Evolutionary conservation across 2,329 filamentous ascomycete genomes (phyloP), one percentile per base, ranked within the genome.

Genomic region (Aspergillus ochraceus): DNA sequence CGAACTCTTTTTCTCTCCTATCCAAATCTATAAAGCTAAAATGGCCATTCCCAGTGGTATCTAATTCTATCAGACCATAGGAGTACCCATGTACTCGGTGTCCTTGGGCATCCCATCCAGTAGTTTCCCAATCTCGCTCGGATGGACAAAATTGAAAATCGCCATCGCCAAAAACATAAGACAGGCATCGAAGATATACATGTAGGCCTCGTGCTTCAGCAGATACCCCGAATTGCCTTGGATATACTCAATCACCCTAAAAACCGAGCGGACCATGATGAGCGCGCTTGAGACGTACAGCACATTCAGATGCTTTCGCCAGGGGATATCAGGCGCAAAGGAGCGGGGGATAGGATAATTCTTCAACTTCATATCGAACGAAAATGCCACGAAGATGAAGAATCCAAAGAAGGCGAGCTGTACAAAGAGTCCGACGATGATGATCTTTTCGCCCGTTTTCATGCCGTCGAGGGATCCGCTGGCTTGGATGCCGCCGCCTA

Each of bases 381-480:
- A 32, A 4, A 53, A 46, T 10, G 54, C 55, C 0, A 58, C 57
- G 6, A 79, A 58, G 32, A 83, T 73, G 65, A 88, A 89, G 49
- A 87, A 72, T n/a, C 77, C 79, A 58, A 88, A 87, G 57, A 84
- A 79, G 50, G 84, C 45, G 36, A 88, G 78, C 66, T 89, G 86
- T n/a, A 87, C 70, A 46, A 84, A 70, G 1, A 89, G 73, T 0
- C 86, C 86, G 0, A 65, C 80, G 2, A 87, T 70, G 32, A 88
- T 80, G 55, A 88, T 75, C 10, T 68, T 55, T 47, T 70, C 62
- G 11, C 63, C 66, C n/a, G 26, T 22, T 17, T 64, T 60, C 57
- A 62, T 57, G 49, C 61, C n/a, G 20, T 49, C 5, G 30, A 60
- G 52, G 45, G 8, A 32, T 10, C 53, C 52, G 24, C 53, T 61